These are phyloP conservation scores for Globisporangium perplexum DNA, from an alignment of 352 stramenopile genomes.

Conservation along the genomic window DNA sequence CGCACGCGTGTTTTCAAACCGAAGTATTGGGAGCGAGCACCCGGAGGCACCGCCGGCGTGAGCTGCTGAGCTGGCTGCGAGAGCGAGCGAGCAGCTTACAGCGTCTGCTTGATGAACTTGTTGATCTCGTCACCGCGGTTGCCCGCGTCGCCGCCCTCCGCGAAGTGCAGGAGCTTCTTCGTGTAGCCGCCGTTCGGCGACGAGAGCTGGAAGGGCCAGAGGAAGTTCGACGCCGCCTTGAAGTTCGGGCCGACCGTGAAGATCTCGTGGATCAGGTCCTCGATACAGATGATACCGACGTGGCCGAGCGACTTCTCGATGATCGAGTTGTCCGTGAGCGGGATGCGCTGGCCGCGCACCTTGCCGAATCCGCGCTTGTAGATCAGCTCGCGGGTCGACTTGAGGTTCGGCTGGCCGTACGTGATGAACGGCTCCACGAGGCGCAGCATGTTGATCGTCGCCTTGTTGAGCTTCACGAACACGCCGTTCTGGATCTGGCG, in stretches of 20 bases:
- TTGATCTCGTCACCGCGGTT: constrained; percentile 93
- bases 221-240: constrained; percentile 99
- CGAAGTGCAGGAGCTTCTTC: constrained; percentile 94
- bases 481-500: constrained; percentile 99
- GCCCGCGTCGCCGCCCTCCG: constrained; percentile 90
- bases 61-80: too few species aligned
- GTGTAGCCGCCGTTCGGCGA: constrained; percentile 94
- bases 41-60: too few species aligned
- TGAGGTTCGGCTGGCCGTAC: constrained; percentile 98
- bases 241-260: constrained; percentile 98
- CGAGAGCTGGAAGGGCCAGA: constrained; percentile 99
- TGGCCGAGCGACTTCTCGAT: constrained; percentile 95
- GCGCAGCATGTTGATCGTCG: constrained; percentile 99
- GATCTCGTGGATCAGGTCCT: constrained; percentile 99
- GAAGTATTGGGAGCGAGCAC: constrained; percentile 2
- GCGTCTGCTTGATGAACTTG: constrained; percentile 92
- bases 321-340: constrained; percentile 96
- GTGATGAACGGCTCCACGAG: constrained; percentile 98
- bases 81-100: too few species aligned
- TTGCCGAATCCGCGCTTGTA: constrained; percentile 99
- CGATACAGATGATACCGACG: constrained; percentile 97
- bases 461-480: constrained; percentile 99
- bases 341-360: constrained; percentile 96
- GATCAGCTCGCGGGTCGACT: constrained; percentile 97
- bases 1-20: constrained; percentile 15